These are phyloP conservation scores for Claviceps maximensis DNA, from an alignment of 2,329 filamentous ascomycete species.

Conservation along the genomic window DNA sequence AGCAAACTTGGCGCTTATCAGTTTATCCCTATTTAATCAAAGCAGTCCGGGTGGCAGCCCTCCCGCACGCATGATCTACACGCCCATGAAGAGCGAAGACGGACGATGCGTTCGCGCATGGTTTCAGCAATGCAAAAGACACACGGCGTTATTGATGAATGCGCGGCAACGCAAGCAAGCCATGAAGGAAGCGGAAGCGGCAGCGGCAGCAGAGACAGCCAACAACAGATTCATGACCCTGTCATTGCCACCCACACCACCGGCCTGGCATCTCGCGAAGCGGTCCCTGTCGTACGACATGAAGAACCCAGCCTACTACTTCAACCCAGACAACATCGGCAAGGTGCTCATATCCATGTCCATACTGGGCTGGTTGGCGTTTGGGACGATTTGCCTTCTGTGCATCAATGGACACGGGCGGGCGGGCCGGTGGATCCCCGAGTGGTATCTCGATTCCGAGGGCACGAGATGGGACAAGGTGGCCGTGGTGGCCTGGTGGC, in stretches of 20 bases:
- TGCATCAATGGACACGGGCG: slow-evolving; percentile 17
- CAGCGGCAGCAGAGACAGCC: background rate
- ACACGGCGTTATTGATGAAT: no score
- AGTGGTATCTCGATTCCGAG: slow-evolving; percentile 20
- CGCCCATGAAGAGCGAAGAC: background rate
- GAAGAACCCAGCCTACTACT: background rate
- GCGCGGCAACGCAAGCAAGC: background rate
- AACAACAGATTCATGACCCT: background rate
- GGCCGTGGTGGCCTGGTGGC: slow-evolving; percentile 17
- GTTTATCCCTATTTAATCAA: background rate
- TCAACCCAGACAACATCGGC: background rate
- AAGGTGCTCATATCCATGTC: slow-evolving; percentile 13
- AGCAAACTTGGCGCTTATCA: background rate
- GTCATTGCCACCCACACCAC: background rate
- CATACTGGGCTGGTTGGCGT: slow-evolving; percentile 17
- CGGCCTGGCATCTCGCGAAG: background rate
- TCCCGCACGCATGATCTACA: background rate
- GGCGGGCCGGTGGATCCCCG: slow-evolving; percentile 19
- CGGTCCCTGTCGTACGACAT: background rate
- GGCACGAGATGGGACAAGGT: slow-evolving; percentile 11
- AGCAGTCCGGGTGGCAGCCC: background rate
- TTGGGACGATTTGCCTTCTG: slow-evolving; percentile 19
- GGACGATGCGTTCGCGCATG: background rate
- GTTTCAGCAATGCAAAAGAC: background rate
- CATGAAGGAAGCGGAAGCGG: background rate